Base-by-base conservation (phyloP, 2,329 filamentous ascomycete species). In the Leptodontidium sp. region DNA sequence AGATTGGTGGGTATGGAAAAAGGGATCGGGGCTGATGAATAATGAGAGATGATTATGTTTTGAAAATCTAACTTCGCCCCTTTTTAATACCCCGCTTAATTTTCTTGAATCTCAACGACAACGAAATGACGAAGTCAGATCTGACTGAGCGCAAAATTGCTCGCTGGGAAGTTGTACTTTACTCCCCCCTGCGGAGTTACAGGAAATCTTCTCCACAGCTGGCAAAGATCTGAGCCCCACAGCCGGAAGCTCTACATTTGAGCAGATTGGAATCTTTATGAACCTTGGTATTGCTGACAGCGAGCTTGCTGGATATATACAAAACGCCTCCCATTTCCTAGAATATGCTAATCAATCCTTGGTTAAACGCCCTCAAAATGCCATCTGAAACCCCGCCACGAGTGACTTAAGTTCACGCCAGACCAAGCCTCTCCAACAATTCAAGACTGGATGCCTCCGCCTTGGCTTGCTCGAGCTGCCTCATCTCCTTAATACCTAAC, bases 401-500 rank as follows among this genome's bases (percentile, higher is more conserved):
- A 12, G 29, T 47, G 24, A 24, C 24, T 24, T 11, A n/a, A 14
- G 15, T 9, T 68, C 49, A 68, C 24, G 64, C 47, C n/a, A 69
- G 38, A 3, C 64, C 43, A 53, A 69, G 68, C 45, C 64, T 35
- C 38, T 74, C 73, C 38, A 78, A 63, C 24, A 77, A 52, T 59
- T 75, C 68, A 32, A 78, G 67, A 63, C 69, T 75, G 35, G 72
- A 71, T 11, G 75, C 74, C 53, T 77, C 75, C 29, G 73, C 72
- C 24, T 71, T 69, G 9, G 68, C 70, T 32, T 70, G 62, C 32
- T 71, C 66, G 11, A 73, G 40, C 17, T 69, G 69, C 24, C 63
- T 63, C n/a, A 59, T 66, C 50, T 72, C 47, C 47, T 68, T 57
- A 11, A 74, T 63, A 11, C 73, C 73, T 12, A 77, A 47, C 26